phyloP scores from a whole-genome alignment of 176 grass and related monocot genomes.

The Puya raimondii region DNA sequence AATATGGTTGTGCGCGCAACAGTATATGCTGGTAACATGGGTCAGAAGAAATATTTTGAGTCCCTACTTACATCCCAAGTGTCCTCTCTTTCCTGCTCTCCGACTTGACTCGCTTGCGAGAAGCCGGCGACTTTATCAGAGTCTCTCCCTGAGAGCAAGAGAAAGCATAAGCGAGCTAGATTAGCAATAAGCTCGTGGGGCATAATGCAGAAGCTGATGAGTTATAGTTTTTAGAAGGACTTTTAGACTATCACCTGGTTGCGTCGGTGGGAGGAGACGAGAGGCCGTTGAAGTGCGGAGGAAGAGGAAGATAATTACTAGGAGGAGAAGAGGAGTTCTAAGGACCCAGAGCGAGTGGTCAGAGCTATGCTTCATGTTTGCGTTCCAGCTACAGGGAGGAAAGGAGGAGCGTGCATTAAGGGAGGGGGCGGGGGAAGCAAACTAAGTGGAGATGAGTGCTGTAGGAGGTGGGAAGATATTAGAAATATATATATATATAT shows the following conservation, averaged over 20 bases:
- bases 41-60: no score
- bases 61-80: neutral
- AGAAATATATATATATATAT: no score
- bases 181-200: no score
- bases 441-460: neutral
- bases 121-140: neutral
- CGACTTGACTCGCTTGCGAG: neutral
- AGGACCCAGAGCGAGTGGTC: no score
- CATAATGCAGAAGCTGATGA: no score
- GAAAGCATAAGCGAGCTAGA: no score
- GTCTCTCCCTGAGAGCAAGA: neutral
- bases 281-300: neutral
- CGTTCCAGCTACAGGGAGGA: neutral
- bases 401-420: neutral
- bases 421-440: neutral
- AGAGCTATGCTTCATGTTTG: neutral
- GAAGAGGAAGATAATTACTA: neutral
- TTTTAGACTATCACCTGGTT: neutral
- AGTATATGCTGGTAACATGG: no score
- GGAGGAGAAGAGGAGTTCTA: neutral
- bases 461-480: neutral
- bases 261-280: neutral
- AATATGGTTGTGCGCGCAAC: neutral
- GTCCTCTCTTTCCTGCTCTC: neutral
- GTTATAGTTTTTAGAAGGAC: no score